These are phyloP conservation scores for Paecilomyces fulvus DNA, from an alignment of 2,329 filamentous ascomycete species.

Conservation along the genomic window DNA sequence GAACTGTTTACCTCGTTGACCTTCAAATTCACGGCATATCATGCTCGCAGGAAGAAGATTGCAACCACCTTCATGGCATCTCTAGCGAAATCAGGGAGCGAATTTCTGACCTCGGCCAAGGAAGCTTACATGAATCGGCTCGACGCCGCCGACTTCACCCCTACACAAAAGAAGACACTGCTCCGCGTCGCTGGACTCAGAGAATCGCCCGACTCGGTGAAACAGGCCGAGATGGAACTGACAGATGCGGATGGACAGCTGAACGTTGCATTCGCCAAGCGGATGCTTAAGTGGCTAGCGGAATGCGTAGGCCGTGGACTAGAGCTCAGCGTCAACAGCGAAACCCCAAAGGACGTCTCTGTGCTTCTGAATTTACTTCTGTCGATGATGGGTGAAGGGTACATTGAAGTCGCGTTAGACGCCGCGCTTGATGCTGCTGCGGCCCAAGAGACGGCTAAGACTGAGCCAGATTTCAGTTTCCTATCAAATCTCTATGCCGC, in stretches of 20 bases:
- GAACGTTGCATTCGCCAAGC: conserved; percentile 79
- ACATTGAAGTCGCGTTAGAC: conserved; percentile 57
- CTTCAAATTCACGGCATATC: conserved; percentile 96
- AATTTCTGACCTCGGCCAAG: conserved; percentile 77
- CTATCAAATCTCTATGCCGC: conserved; percentile 69
- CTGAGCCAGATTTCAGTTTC: conserved; percentile 80
- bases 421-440: conserved; percentile 66
- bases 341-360: conserved; percentile 90
- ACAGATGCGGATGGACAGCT: conserved; percentile 81
- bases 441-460: conserved; percentile 68
- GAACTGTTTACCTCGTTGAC: conserved; percentile 83
- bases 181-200: conserved; percentile 76
- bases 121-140: conserved; percentile 86
- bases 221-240: conserved; percentile 81
- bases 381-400: conserved; percentile 78
- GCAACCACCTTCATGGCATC: conserved; percentile 89
- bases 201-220: conserved; percentile 55
- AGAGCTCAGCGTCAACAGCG: conserved; percentile 76
- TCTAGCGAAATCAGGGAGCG: conserved; percentile 79
- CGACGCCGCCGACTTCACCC: conserved; percentile 78
- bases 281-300: conserved; percentile 96
- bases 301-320: conserved; percentile 87
- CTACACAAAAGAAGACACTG: conserved; percentile 84
- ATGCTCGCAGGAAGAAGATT: conserved; percentile 69
- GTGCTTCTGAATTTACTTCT: conserved; percentile 76